Conservation (phyloP, 177 flowering plant genomes). For the Vitis hybrid region DNA sequence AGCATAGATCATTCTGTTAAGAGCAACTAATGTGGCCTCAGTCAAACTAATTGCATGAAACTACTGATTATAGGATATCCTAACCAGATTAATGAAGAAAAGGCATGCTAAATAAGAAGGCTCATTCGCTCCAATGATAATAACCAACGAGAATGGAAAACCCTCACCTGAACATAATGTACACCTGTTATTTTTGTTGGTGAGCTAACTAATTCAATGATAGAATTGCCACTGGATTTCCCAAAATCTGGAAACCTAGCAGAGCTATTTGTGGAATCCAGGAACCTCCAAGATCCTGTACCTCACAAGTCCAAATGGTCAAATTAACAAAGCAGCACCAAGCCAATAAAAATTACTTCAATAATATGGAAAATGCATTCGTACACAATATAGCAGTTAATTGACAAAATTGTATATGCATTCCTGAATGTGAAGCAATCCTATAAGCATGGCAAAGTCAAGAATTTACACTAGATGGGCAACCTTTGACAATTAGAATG, state of each 20-base stretch:
- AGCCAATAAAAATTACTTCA: background rate
- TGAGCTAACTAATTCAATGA: conserved; percentile 75
- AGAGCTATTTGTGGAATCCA: conserved; percentile 60
- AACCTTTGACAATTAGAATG: too few relatives aligned
- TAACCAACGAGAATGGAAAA: background rate
- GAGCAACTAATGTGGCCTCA: too few relatives aligned
- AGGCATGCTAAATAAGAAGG: background rate
- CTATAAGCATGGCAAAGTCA: too few relatives aligned
- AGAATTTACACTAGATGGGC: too few relatives aligned
- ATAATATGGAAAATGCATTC: background rate
- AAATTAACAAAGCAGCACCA: conserved; percentile 7
- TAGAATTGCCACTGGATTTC: conserved; percentile 65
- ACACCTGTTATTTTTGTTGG: conserved; percentile 94
- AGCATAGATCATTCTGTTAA: too few relatives aligned
- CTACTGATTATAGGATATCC: background rate
- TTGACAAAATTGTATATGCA: too few relatives aligned
- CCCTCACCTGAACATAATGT: conserved; percentile 92
- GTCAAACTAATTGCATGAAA: background rate
- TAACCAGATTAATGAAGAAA: background rate
- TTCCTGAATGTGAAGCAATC: too few relatives aligned
- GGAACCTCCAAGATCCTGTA: conserved; percentile 85
- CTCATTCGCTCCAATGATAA: too few relatives aligned
- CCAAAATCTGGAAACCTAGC: conserved; percentile 76
- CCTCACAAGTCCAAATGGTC: conserved; percentile 18
- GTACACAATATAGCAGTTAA: too few relatives aligned